phyloP scores from a whole-genome alignment of 176 grass and related monocot species.

The Oryza glumipatula region DNA sequence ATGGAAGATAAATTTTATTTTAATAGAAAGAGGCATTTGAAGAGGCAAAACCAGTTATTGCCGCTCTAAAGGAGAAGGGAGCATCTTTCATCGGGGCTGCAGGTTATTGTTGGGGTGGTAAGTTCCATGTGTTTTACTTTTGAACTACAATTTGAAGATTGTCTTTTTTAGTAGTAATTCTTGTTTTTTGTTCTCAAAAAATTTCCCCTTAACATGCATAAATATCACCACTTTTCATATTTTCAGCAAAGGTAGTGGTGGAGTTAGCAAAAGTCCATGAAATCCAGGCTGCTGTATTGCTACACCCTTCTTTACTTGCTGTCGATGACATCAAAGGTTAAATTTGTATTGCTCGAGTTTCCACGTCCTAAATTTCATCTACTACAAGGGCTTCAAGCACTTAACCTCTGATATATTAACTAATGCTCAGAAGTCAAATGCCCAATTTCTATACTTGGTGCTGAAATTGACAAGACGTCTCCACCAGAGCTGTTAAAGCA shows the following conservation, averaged over 20 bases:
- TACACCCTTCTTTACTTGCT: conserved; percentile 63
- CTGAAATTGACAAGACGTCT: conserved; percentile 59
- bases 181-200: not conserved
- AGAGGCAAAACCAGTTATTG: conserved; percentile 74
- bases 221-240: not conserved
- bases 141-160: not conserved
- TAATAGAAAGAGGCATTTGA: conserved; percentile 54
- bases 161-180: not conserved
- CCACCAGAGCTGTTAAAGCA: conserved; percentile 70
- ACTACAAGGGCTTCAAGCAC: not conserved
- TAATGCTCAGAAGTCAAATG: conserved; percentile 56
- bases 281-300: conserved; percentile 70
- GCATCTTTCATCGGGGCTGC: conserved; percentile 66
- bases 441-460: conserved; percentile 68
- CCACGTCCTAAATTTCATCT: conserved; percentile 1
- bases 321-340: conserved; percentile 64
- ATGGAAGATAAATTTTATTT: not conserved
- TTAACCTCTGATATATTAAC: not conserved
- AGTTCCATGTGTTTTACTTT: conserved; percentile 16
- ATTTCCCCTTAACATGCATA: not conserved
- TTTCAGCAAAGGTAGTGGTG: conserved; percentile 71
- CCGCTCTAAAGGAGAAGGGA: conserved; percentile 70
- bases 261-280: conserved; percentile 61
- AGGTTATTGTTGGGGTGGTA: conserved; percentile 95
- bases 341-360: conserved; percentile 32